phyloP scores from a whole-genome alignment of 2,329 filamentous ascomycete species.

The Arthrobotrys sinensis region DNA sequence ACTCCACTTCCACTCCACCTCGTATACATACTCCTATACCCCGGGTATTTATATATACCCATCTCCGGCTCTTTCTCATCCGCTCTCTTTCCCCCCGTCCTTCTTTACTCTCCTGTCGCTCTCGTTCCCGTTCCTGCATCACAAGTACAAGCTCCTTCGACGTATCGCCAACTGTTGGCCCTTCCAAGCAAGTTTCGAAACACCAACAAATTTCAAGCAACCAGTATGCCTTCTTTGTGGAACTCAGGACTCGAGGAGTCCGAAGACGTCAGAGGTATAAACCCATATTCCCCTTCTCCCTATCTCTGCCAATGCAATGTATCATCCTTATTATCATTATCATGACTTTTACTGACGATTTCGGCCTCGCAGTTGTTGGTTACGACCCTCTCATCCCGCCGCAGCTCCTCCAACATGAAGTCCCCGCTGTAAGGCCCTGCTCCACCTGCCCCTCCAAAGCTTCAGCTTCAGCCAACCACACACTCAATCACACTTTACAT shows the following conservation, averaged over 20 bases:
- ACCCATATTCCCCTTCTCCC: not conserved
- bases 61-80: not conserved
- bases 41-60: conserved; percentile 5
- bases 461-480: too few relatives aligned
- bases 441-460: conserved; percentile 9
- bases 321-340: not conserved
- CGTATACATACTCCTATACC: not conserved
- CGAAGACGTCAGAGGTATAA: conserved; percentile 63
- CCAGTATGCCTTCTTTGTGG: conserved; percentile 56
- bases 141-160: not conserved
- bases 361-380: conserved; percentile 61
- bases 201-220: conserved; percentile 20
- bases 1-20: not conserved
- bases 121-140: not conserved
- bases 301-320: conserved; percentile 5
- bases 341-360: conserved; percentile 23
- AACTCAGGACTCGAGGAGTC: conserved; percentile 62
- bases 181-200: not conserved
- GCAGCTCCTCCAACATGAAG: conserved; percentile 63
- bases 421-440: conserved; percentile 62
- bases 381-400: conserved; percentile 65
- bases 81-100: too few relatives aligned
- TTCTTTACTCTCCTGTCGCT: too few relatives aligned
- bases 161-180: conserved; percentile 5
- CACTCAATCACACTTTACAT: too few relatives aligned